Evolutionary conservation across 331 rosid genomes (phyloP).

Genomic region (Ulmus americana): DNA sequence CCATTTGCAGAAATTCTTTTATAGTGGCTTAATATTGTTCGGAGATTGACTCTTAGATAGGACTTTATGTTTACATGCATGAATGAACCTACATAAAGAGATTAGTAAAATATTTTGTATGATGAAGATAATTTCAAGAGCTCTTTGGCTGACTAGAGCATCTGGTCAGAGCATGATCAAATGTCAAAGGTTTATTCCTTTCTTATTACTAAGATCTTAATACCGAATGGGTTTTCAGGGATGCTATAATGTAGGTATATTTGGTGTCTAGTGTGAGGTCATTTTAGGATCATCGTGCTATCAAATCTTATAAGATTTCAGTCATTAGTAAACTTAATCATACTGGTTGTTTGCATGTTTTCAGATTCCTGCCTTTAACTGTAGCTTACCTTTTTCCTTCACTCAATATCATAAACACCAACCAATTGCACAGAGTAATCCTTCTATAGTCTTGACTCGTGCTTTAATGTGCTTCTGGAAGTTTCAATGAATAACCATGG

Average conservation of each 20-base stretch:
- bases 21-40: neutral
- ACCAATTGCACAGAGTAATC: neutral
- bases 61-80: neutral
- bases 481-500: neutral
- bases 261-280: neutral
- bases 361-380: too few species aligned
- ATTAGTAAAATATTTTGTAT: too few species aligned
- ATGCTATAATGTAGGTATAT: neutral
- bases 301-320: too few species aligned
- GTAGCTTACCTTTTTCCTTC: neutral
- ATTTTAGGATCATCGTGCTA: too few species aligned
- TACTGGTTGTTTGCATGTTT: too few species aligned
- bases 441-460: neutral
- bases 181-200: neutral
- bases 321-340: too few species aligned
- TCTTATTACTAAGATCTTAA: neutral
- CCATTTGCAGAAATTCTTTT: neutral
- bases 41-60: neutral
- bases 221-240: neutral
- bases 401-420: neutral
- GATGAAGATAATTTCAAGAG: neutral
- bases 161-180: neutral
- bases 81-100: too few species aligned
- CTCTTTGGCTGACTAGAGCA: neutral
- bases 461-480: neutral